A percentile compares a stretch with the other conserved stretches of the same genome.
Evolutionary conservation across 2,329 filamentous ascomycete genomes (phyloP).

Genomic region (Penicillium sp.): DNA sequence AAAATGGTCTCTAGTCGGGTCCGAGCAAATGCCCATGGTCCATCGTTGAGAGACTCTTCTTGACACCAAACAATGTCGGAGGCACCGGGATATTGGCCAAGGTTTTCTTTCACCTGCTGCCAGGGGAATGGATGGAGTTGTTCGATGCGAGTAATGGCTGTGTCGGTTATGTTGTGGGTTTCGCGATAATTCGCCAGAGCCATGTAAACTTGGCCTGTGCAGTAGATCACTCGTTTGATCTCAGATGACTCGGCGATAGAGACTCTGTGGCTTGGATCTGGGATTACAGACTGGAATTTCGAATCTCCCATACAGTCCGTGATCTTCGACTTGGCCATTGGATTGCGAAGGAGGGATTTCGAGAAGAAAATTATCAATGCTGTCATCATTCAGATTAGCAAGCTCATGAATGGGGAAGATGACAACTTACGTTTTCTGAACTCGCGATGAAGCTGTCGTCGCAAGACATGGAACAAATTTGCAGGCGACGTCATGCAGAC

Average conservation of each 20-base stretch:
- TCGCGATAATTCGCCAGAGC: conserved; percentile 87
- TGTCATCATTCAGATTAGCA: conserved; percentile 83
- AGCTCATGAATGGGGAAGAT: conserved; percentile 69
- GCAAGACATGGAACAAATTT: conserved; percentile 94
- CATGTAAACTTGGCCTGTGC: conserved; percentile 89
- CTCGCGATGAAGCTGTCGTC: conserved; percentile 97
- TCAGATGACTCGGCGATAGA: conserved; percentile 75
- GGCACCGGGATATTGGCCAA: conserved; percentile 92
- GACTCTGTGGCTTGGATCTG: conserved; percentile 80
- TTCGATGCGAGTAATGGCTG: conserved; percentile 94
- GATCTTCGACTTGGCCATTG: conserved; percentile 80
- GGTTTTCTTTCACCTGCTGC: conserved; percentile 91
- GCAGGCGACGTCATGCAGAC: conserved; percentile 92
- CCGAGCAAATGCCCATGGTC: conserved; percentile 92
- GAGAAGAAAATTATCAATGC: conserved; percentile 98
- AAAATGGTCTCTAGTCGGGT: conserved; percentile 93
- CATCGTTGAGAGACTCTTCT: conserved; percentile 95
- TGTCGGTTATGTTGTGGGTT: conserved; percentile 79
- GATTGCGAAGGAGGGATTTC: conserved; percentile 91
- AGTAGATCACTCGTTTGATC: conserved; percentile 91
- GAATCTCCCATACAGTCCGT: conserved; percentile 89
- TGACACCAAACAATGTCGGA: conserved; percentile 96
- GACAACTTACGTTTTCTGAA: conserved; percentile 96
- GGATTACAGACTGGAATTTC: conserved; percentile 94
- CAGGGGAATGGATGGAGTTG: conserved; percentile 98